Base-by-base conservation (phyloP, 768 basidiomycete species). In the Hemileccinum rubropunctum region DNA sequence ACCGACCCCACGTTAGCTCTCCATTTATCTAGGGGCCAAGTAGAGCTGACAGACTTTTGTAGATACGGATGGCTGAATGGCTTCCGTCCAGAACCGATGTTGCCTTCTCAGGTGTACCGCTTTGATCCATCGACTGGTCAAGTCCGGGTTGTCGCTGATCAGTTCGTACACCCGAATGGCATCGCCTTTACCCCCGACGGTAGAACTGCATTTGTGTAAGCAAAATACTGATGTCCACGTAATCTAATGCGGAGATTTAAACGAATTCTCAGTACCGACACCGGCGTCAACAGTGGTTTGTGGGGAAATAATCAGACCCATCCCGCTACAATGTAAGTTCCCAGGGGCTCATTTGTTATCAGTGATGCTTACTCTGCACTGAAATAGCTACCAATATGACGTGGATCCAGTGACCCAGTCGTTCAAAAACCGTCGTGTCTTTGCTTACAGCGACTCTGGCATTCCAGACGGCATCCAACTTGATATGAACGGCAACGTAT, bases 131-230 rank as follows among this genome's bases (percentile, higher is more conserved):
- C 73, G 7, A 85, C 82, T 1, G 77, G 86, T 6, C 66, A 76
- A 14, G 79, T 91, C 1, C 79, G 79, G 3, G 84, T 85, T 10
- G 84, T 90, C 3, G 90, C 91, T 1, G 84, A 88, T 56, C 85
- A 82, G n/a, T 85, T 91, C 60, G 76, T 78, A 51, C 78, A 77
- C 55, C 78, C 77, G 38, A 92, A 92, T 59, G 91, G 89, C 2
- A 78, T 91, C 47, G 84, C 86, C 0, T 86, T 91, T 63, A 78
- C 77, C 15, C 67, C 72, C 1, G 80, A 85, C 54, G 86, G 87
- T 8, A 76, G 67, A 40, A 78, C 72, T 11, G 87, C 81, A 3
- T 91, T 84, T 60, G 72, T 91, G 86, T 76, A 45, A 54, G 76
- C 50, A 26, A 13, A 14, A 45, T 17, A 2, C 15, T 8, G 46